Evolutionary conservation across 1,139 yeast genomes (phyloP), one percentile per base, ranked within the genome.

Genomic region (Kodamaea plutei): DNA sequence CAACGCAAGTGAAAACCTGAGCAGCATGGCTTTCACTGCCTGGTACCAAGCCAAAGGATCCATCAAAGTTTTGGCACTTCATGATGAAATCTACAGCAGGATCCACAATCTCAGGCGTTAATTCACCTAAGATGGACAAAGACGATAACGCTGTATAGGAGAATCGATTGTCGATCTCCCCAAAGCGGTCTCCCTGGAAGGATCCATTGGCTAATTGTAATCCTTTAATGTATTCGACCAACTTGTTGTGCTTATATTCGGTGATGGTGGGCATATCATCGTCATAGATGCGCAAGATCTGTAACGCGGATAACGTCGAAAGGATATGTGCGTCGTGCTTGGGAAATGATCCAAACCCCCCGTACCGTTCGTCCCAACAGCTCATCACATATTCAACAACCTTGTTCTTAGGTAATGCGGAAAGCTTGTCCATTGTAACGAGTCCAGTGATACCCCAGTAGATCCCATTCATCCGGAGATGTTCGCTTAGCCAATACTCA

Each of bases 21-120:
- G 96, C 96, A 1, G 95, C 81, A 56, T 91, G 99, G 30, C 93
- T 79, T 52, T 91, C 99, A 0, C 95, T 89, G 0, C 96, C 96
- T 0, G 98, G 98, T 7, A 78, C 77, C 59, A 85, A 65, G 0
- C 98, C 98, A 63, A 84, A 91, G 0, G 95, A 96, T 4, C 98
- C 99, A 52, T 91, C 98, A 50, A 87, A 91, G 54, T 93, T 93
- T 40, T 74, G 80, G 55, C 98, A 93, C 25, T 53, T 50, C 37
- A 73, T 47, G 8, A 89, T 73, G 58, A 79, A 91, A 1, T 61
- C 63, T 1, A 76, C 79, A 0, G 95, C 85, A 1, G 76, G 76
- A 6, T 73, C 78, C 0, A 75, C 79, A 6, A 84, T 61, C 14
- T 77, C 70, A 4, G 63, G 50, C n/a, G 77, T 74, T 36, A 89